Conservation (phyloP, 2,329 filamentous ascomycete species). For the Leptoxyphium fumago region DNA sequence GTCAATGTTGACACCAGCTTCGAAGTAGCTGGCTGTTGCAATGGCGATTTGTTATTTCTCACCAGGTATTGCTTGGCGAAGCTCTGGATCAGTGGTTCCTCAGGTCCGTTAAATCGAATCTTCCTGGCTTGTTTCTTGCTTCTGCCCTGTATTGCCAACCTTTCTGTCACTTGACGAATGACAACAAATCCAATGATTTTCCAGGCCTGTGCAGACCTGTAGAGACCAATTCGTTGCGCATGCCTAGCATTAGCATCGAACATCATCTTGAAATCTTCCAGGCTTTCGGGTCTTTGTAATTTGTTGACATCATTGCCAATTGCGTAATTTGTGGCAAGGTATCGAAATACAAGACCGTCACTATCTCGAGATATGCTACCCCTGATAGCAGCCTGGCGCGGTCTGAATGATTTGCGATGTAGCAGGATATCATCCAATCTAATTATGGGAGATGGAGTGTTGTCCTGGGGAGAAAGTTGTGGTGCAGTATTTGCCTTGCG, state of each 20-base stretch:
- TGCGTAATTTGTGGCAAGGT: constrained; percentile 4
- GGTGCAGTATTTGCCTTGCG: neutral
- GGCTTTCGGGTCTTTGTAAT: no score
- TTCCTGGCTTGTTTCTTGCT: constrained; percentile 1
- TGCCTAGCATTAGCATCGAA: constrained; percentile 32
- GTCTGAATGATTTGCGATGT: constrained; percentile 14
- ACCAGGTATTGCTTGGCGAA: neutral
- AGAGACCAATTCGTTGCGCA: constrained; percentile 35
- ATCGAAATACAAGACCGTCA: constrained; percentile 5
- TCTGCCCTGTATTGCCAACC: constrained; percentile 6
- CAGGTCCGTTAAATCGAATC: neutral
- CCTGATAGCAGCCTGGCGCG: constrained; percentile 13
- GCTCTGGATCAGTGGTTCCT: neutral
- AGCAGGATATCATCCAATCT: constrained; percentile 14
- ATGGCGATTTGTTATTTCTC: constrained; percentile 5
- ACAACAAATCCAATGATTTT: constrained; percentile 38
- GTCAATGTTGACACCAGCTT: constrained; percentile 10
- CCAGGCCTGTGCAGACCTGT: constrained; percentile 44
- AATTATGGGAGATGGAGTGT: constrained; percentile 25
- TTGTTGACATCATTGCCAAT: neutral
- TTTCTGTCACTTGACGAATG: constrained; percentile 31
- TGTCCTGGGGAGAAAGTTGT: constrained; percentile 1
- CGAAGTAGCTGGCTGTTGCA: constrained; percentile 6
- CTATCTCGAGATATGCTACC: constrained; percentile 11
- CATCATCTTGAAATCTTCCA: neutral